Conservation (phyloP, 1,139 yeast species). For the Debaryomyces coudertii region DNA sequence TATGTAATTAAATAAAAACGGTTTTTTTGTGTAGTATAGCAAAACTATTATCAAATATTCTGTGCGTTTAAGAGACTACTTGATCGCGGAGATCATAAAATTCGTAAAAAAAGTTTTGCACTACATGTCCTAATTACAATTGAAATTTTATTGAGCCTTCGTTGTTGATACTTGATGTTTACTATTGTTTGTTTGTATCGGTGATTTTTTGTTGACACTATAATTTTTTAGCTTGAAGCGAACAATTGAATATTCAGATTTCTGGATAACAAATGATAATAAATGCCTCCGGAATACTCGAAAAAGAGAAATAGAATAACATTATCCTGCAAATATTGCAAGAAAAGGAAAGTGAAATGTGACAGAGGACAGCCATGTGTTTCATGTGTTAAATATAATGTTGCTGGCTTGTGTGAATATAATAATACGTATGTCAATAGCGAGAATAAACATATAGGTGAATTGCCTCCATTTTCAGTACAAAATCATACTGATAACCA, state of each 20-base stretch:
- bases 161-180: too few relatives aligned
- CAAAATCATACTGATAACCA: slow-evolving; percentile 6
- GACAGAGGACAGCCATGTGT: slow-evolving; percentile 34
- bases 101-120: too few relatives aligned
- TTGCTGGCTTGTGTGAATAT: slow-evolving; percentile 33
- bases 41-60: too few relatives aligned
- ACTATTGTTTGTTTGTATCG: too few relatives aligned
- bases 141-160: too few relatives aligned
- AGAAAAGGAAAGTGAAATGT: slow-evolving; percentile 44
- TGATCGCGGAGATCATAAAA: too few relatives aligned
- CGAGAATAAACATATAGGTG: slow-evolving; percentile 1
- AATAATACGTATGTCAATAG: not conserved
- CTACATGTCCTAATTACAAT: too few relatives aligned
- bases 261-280: not conserved
- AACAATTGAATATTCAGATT: not conserved
- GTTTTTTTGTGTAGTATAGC: too few relatives aligned
- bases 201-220: not conserved
- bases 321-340: slow-evolving; percentile 43
- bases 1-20: not conserved
- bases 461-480: slow-evolving; percentile 20
- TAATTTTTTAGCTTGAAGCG: not conserved
- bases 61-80: too few relatives aligned
- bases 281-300: slow-evolving; percentile 2
- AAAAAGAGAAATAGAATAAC: slow-evolving; percentile 33
- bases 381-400: slow-evolving; percentile 33